These are phyloP conservation scores for Cystobasidium slooffiae DNA, from an alignment of 1,284 basidiomycete genomes.

Conservation along the genomic window DNA sequence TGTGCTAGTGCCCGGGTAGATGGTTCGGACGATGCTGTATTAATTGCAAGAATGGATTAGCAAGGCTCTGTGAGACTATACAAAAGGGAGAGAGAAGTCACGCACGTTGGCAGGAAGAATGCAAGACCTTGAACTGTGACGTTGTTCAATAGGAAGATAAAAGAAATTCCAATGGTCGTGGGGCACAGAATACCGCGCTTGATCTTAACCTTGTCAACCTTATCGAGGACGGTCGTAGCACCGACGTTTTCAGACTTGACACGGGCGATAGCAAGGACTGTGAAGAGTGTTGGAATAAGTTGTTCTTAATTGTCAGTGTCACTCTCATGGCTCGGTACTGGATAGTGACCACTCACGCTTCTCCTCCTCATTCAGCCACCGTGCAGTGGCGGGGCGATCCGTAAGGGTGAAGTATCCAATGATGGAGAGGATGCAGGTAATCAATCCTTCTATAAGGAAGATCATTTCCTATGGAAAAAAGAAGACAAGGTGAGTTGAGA, in stretches of 20 bases:
- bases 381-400: conserved; percentile 55
- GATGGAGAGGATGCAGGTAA: conserved; percentile 55
- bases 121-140: conserved; percentile 52
- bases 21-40: conserved; percentile 53
- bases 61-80: conserved; percentile 21
- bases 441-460: conserved; percentile 57
- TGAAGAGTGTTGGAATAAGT: conserved; percentile 29
- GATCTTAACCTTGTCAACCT: conserved; percentile 49
- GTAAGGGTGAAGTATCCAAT: conserved; percentile 55
- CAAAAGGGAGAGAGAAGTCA: conserved; percentile 45
- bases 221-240: conserved; percentile 53
- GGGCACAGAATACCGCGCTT: conserved; percentile 50
- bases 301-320: conserved; percentile 11
- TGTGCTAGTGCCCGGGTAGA: conserved; percentile 56
- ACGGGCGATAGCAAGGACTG: conserved; percentile 48
- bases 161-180: conserved; percentile 49
- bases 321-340: background rate
- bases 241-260: conserved; percentile 58
- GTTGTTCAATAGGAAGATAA: conserved; percentile 59
- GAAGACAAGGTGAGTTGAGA: conserved; percentile 54
- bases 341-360: conserved; percentile 45
- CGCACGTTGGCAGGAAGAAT: conserved; percentile 54
- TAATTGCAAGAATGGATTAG: conserved; percentile 33
- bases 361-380: conserved; percentile 57
- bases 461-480: conserved; percentile 53